Conservation (phyloP, 192 early-diverging fungal species). For the Funneliformis mosseae region DNA sequence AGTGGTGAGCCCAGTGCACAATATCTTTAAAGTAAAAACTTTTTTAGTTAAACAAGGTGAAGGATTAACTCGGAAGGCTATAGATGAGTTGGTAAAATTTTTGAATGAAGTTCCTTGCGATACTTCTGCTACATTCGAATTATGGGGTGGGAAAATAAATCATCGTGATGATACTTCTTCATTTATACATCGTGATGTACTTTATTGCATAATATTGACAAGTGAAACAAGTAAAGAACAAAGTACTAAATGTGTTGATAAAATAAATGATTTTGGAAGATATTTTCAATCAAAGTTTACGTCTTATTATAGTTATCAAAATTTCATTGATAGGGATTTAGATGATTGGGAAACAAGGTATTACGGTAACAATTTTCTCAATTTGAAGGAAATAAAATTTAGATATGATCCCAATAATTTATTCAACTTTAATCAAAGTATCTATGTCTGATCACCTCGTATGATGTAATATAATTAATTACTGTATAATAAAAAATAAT, state of each 20-base stretch:
- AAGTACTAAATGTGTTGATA: conserved; percentile 8
- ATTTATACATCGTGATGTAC: conserved; percentile 20
- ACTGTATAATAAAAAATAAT: too few species aligned
- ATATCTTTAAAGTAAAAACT: neutral
- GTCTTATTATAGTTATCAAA: conserved; percentile 30
- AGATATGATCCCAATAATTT: conserved; percentile 34
- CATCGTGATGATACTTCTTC: conserved; percentile 1
- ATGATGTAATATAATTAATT: too few species aligned
- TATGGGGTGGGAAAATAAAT: neutral
- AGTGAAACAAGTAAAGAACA: neutral
- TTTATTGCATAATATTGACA: conserved; percentile 18
- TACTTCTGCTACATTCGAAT: neutral
- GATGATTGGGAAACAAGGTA: conserved; percentile 29
- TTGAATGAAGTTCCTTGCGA: neutral
- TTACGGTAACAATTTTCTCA: conserved; percentile 29
- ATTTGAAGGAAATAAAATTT: conserved; percentile 29
- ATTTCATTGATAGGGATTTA: conserved; percentile 37
- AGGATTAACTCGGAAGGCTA: neutral
- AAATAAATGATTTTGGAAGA: conserved; percentile 15
- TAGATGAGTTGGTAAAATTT: neutral
- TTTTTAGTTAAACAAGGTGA: neutral
- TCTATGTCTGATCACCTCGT: too few species aligned
- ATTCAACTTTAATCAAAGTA: conserved; percentile 37
- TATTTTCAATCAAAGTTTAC: conserved; percentile 24
- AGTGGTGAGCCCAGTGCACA: neutral